phyloP scores from a whole-genome alignment of 108 stramenopile genomes.

The Aureococcus anophagefferens region DNA sequence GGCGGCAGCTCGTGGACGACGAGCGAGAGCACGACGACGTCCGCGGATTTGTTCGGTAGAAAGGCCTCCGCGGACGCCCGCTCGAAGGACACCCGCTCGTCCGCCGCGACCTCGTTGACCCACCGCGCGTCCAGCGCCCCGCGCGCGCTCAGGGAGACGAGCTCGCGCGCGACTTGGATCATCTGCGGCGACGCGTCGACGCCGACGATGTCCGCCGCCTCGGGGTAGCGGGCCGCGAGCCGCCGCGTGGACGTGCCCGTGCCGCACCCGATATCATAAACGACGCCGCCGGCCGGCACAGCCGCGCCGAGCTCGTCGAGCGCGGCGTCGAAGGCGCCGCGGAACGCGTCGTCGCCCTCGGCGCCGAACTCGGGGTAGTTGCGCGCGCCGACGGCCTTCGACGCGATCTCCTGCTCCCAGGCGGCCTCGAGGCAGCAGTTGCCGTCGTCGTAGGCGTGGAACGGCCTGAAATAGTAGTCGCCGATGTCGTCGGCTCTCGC shows the following conservation, averaged over 20 bases:
- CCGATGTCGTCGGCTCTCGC: too few species aligned
- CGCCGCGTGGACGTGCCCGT: constrained; percentile 63
- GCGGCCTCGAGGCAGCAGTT: constrained; percentile 66
- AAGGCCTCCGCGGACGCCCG: constrained; percentile 49
- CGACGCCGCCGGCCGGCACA: constrained; percentile 20
- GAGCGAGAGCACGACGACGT: constrained; percentile 59
- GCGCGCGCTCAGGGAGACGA: constrained; percentile 45
- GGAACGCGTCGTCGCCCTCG: constrained; percentile 62
- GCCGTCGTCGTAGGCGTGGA: constrained; percentile 61
- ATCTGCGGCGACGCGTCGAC: constrained; percentile 64
- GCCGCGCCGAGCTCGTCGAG: constrained; percentile 43
- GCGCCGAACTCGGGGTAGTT: constrained; percentile 59
- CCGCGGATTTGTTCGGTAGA: constrained; percentile 34
- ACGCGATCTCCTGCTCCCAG: constrained; percentile 62
- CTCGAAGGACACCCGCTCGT: constrained; percentile 46
- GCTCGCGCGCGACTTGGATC: constrained; percentile 40
- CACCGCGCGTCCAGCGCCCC: constrained; percentile 26
- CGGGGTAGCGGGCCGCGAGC: constrained; percentile 48
- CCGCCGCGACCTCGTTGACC: constrained; percentile 49
- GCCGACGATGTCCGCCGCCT: constrained; percentile 37
- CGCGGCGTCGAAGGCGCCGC: constrained; percentile 55
- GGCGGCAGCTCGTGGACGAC: constrained; percentile 61
- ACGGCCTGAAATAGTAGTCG: constrained; percentile 1
- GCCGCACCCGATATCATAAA: constrained; percentile 63
- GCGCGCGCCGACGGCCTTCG: constrained; percentile 55